Evolutionary conservation across 352 stramenopile species (phyloP).

Genomic region (Globisporangium emineosum): DNA sequence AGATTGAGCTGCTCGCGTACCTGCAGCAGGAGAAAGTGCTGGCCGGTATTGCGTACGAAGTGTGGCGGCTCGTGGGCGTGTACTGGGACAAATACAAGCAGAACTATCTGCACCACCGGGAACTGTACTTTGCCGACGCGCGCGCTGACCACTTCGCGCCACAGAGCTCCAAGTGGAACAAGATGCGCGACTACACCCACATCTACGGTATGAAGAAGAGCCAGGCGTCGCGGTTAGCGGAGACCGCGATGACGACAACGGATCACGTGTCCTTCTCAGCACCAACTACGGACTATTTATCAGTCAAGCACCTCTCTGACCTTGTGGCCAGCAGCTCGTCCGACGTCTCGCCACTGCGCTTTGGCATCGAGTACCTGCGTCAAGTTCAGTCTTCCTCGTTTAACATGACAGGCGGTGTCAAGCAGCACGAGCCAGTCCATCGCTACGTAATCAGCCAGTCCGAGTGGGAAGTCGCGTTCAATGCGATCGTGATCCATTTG

Average conservation of each 20-base stretch:
- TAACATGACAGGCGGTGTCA: constrained; percentile 2
- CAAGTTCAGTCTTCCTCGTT: not conserved
- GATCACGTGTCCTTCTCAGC: constrained; percentile 4
- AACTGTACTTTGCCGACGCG: constrained; percentile 50
- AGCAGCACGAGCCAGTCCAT: constrained; percentile 2
- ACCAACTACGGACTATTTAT: constrained; percentile 16
- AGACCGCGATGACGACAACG: constrained; percentile 11
- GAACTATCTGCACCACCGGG: constrained; percentile 61
- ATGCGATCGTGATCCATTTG: constrained; percentile 56
- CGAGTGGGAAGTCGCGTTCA: constrained; percentile 69
- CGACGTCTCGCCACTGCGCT: constrained; percentile 25
- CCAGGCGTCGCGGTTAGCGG: constrained; percentile 28
- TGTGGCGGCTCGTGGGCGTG: constrained; percentile 54
- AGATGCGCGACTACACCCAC: constrained; percentile 34
- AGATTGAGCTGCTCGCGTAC: constrained; percentile 35
- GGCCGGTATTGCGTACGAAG: constrained; percentile 41
- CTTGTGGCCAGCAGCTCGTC: constrained; percentile 20
- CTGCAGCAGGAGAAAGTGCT: constrained; percentile 30
- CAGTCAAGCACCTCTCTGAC: constrained; percentile 24
- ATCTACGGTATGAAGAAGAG: constrained; percentile 52
- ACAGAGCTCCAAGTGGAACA: constrained; percentile 30
- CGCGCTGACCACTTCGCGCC: not conserved
- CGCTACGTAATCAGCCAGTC: constrained; percentile 48
- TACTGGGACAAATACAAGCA: constrained; percentile 67
- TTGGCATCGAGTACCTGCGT: constrained; percentile 38